Base-by-base conservation (phyloP, 176 grass and related monocot genomes). In the Cymbopogon citratus region DNA sequence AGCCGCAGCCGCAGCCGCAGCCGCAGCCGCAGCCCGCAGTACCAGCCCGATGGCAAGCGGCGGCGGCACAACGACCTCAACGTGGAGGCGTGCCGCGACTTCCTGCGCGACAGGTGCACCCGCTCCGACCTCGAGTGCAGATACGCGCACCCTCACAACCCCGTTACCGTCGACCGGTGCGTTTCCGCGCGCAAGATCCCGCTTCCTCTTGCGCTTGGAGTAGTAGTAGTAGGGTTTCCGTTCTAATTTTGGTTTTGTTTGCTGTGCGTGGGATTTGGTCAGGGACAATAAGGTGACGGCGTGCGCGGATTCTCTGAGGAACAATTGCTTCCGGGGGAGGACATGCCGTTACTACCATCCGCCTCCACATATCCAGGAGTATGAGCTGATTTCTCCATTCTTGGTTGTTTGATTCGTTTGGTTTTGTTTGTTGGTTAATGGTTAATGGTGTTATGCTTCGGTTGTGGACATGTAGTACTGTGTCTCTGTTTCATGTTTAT, bases 321-420 rank as follows among this genome's bases (percentile, higher is more conserved):
- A 87, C 46, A 78, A 76, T 12, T 94, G 92, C 77, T 87, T 74
- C 85, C 87, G 81, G 16, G 89, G 87, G 27, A 77, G 76, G 63
- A 85, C 89, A 65, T 94, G 92, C 84, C 86, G 92, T 69, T 94
- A 94, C 73, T 91, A 89, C 80, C 89, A 94, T 72, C 92, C 89
- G 31, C 87, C 80, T 45, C 92, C 84, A 21, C 92, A 89, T 31
- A 91, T 94, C 62, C 84, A 87, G 16, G 69, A 90, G 92, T 94
- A 94, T 57, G 80, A 52, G 12, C 66, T 82, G 13, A 78, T 45
- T 36, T 0, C 6, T 28, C 54, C 11, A 19, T 66, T 36, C 15
- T 3, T 73, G 8, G 27, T 23, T 56, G 64, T 76, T 49, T 25
- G 5, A 40, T 75, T 62, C 6, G 18, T 29, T 77, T 89, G 9